Base-by-base conservation (phyloP, 1,284 basidiomycete species). In the Hemileia vastatrix region DNA sequence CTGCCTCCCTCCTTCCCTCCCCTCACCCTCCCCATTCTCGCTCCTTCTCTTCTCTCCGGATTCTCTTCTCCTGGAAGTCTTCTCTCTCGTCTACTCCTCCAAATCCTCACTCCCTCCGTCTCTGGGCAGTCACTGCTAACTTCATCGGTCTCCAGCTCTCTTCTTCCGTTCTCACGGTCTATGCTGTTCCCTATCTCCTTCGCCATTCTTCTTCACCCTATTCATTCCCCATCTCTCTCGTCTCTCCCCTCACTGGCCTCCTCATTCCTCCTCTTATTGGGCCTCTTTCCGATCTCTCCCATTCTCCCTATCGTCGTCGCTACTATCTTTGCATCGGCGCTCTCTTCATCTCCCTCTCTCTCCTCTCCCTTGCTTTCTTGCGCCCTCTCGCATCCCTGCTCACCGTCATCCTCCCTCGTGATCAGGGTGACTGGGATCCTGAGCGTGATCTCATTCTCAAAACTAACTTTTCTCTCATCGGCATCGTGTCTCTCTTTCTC, bases 361-460 rank as follows among this genome's bases (percentile, higher is more conserved):
- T 60, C 2, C 31, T 60, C 8, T 45, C 58, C 1, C 31, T 60
- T 18, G 52, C 58, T 11, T 54, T 60, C 27, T 60, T 33, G 32
- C 51, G 47, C 15, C 58, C 58, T 9, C 24, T 60, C 8, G 58
- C 19, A 15, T 1, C 40, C 2, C 3, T 48, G 11, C 2, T 53
- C 48, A 53, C 32, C 24, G 52, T 44, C 40, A 13, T 60, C 21
- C 19, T 60, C 27, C 19, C 40, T 8, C 19, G 51, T 5, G 58
- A 60, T 47, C 58, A 31, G 11, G 50, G 40, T 9, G 58, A 60
- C 31, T 60, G 58, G 58, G 58, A 60, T 33, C 58, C 58, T 0
- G 21, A 60, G 2, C 32, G 43, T 3, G 8, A 21, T 13, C 18
- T 47, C 19, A 5, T 53, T 44, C 31, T 54, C 3, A 13, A 53